Evolutionary conservation across 768 basidiomycete species (phyloP), one percentile per base, ranked within the genome.

Genomic region (Suillus sp.): DNA sequence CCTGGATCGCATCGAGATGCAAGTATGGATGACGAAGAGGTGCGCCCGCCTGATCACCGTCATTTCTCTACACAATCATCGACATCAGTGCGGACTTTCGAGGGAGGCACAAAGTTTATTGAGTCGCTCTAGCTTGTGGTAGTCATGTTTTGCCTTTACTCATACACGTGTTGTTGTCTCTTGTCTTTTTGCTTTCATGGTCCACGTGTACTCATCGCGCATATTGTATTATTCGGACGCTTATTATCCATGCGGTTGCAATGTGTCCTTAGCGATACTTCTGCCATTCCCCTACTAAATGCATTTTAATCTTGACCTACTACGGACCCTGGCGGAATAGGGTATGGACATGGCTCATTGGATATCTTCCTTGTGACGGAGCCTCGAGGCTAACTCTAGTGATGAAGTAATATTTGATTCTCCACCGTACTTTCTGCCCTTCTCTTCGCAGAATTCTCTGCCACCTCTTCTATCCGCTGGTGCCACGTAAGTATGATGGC

Each of bases 91-190:
- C 76, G 74, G 66, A 80, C 81, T 13, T 78, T 81, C 38, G 68
- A 69, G 59, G 77, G 77, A n/a, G 83, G 83, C 16, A 80, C 81
- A 20, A 84, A 80, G 69, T 84, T 84, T 62, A 71, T 84, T 32
- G 83, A 84, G 67, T 74, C 66, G 34, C 59, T 81, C 55, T 80
- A 72, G 73, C 37, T 38, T 27, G 35, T 40, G 9, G 20, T 57
- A 27, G 38, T 40, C 6, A 13, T 40, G 11, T 27, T 40, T 57
- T 30, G 3, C 56, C 25, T 27, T 40, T 40, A 10, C 38, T 20
- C 38, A 20, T 5, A 51, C 50, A 30, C 2, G 50, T 57, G 10
- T 40, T 30, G 11, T 27, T 18, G 3, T 40, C 18, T 38, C 20
- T 57, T 16, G 20, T 20, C 10, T 57, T n/a, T 57, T 27, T 57